Evolutionary conservation across 2,329 filamentous ascomycete genomes (phyloP).

Genomic region (Malbranchea zuffiana): DNA sequence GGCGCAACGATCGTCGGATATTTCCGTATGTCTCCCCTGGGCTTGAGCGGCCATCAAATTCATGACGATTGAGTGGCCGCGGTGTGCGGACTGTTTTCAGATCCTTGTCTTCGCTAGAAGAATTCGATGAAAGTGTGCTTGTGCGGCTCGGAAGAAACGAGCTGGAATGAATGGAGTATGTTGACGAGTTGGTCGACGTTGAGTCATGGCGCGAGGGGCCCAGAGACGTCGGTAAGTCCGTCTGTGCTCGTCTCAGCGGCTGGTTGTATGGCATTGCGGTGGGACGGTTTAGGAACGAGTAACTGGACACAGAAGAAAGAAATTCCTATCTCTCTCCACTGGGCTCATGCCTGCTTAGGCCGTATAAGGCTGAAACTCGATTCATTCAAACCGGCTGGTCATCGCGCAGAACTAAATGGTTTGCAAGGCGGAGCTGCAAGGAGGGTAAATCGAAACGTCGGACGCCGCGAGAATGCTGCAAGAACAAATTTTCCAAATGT

Average conservation of each 20-base stretch:
- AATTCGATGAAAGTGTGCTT: conserved; percentile 61
- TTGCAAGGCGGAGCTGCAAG: too few species aligned
- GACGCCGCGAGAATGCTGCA: too few species aligned
- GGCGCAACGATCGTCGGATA: conserved; percentile 65
- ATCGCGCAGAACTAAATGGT: too few species aligned
- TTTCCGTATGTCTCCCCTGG: conserved; percentile 59
- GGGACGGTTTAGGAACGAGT: conserved; percentile 21
- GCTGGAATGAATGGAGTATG: conserved; percentile 41
- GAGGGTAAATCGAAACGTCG: too few species aligned
- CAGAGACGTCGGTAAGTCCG: conserved; percentile 32
- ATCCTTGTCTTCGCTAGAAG: conserved; percentile 49
- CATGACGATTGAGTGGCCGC: conserved; percentile 9
- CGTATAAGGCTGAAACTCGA: too few species aligned
- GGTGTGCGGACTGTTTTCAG: conserved; percentile 3
- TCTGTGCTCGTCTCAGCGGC: conserved; percentile 29
- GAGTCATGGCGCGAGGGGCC: conserved; percentile 45
- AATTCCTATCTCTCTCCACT: conserved; percentile 22
- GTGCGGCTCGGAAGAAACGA: conserved; percentile 46
- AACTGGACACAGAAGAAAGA: conserved; percentile 21
- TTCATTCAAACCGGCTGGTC: too few species aligned
- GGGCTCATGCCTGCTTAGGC: conserved; percentile 31
- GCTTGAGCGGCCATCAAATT: conserved; percentile 42
- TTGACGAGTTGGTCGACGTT: conserved; percentile 45
- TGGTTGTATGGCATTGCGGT: conserved; percentile 32
- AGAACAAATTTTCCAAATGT: too few species aligned